Percentiles rank a stretch among this genome's conserved stretches.
Evolutionary conservation across 2,329 filamentous ascomycete genomes (phyloP).

Genomic region (Cladosporium sp.): DNA sequence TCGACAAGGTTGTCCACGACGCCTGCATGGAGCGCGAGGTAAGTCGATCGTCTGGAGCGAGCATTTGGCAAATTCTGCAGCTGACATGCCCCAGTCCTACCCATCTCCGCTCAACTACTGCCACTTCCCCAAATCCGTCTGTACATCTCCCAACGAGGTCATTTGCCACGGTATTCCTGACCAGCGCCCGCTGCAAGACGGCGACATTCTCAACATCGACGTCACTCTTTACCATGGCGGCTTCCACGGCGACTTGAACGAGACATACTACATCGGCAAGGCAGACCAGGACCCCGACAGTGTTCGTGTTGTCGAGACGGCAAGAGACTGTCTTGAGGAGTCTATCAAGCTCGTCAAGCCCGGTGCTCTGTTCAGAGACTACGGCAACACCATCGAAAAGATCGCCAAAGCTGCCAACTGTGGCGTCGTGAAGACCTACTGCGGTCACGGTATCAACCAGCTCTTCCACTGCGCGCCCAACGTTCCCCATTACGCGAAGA

Average conservation of each 20-base stretch:
- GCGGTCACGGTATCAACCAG: constrained; percentile 87
- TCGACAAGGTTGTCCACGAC: constrained; percentile 89
- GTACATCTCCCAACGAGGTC: constrained; percentile 89
- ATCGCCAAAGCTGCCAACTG: constrained; percentile 78
- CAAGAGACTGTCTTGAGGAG: constrained; percentile 81
- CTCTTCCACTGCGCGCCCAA: constrained; percentile 90
- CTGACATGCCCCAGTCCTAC: constrained; percentile 61
- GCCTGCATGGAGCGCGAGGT: constrained; percentile 88
- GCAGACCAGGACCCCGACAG: constrained; percentile 75
- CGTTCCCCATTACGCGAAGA: constrained; percentile 93
- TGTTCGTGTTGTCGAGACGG: constrained; percentile 81
- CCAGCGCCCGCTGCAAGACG: constrained; percentile 74
- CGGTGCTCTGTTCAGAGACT: constrained; percentile 81
- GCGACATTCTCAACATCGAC: constrained; percentile 94
- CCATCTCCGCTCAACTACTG: constrained; percentile 90
- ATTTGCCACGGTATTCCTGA: constrained; percentile 98
- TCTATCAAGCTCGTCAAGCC: constrained; percentile 90
- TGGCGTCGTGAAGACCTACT: constrained; percentile 89
- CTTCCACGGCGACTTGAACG: constrained; percentile 91
- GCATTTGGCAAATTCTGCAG: no score
- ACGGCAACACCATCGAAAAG: constrained; percentile 90
- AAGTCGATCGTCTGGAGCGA: constrained; percentile 33
- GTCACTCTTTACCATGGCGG: constrained; percentile 88
- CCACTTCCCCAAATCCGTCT: constrained; percentile 93
- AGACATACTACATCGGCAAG: constrained; percentile 94